A percentile compares a stretch with the other conserved stretches of the same genome.
phyloP scores from a whole-genome alignment of 176 grass and related monocot genomes.

The Dactylis glomerata region DNA sequence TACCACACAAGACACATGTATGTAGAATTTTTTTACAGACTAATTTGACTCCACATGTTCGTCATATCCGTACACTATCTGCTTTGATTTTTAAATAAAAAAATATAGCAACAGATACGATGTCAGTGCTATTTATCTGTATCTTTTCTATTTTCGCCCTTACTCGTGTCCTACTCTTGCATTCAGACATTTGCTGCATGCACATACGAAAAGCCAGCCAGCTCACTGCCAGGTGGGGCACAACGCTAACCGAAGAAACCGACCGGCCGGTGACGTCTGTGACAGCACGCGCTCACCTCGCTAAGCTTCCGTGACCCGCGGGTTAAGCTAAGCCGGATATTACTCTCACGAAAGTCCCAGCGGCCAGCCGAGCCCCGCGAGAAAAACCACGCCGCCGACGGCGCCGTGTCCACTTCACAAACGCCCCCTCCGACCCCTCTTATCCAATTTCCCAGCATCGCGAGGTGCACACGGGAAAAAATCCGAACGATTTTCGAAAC shows the following conservation, averaged over 20 bases:
- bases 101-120: no score
- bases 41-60: no score
- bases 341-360: conserved; percentile 1
- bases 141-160: no score
- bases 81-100: no score
- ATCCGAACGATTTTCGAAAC: background rate
- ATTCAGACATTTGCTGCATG: background rate
- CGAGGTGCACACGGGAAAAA: background rate
- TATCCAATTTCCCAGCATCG: no score
- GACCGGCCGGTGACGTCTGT: background rate
- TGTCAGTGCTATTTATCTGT: no score
- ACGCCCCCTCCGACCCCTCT: background rate
- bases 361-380: background rate
- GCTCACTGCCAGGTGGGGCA: background rate
- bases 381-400: background rate
- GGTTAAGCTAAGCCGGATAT: background rate
- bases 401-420: background rate
- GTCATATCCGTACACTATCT: no score
- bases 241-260: background rate
- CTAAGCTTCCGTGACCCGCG: background rate
- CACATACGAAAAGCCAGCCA: background rate
- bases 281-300: background rate
- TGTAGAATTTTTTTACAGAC: no score
- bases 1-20: no score
- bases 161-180: background rate